Conservation (phyloP, 257 asterid genomes). For the Dorcoceras hygrometricum region DNA sequence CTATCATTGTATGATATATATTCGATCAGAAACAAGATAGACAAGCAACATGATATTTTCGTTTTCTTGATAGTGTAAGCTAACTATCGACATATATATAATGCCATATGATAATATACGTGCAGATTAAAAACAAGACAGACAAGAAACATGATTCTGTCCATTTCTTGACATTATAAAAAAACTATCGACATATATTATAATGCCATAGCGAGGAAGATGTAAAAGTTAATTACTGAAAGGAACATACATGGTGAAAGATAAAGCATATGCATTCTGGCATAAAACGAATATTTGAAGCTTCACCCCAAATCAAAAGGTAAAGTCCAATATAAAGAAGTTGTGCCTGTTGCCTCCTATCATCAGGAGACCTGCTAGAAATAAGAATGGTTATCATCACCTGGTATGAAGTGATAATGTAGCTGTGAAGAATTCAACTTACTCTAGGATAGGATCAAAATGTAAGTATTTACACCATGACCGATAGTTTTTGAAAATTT, state of each 20-base stretch:
- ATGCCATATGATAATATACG: not conserved
- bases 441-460: constrained; percentile 58
- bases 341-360: constrained; percentile 71
- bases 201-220: constrained; percentile 18
- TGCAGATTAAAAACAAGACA: not conserved
- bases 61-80: too few relatives aligned
- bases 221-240: constrained; percentile 13
- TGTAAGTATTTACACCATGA: constrained; percentile 93
- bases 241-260: constrained; percentile 74
- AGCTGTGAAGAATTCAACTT: constrained; percentile 37
- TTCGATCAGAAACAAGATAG: too few relatives aligned
- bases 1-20: not conserved
- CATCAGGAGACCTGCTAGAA: constrained; percentile 55
- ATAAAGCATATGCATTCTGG: constrained; percentile 98
- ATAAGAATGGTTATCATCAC: constrained; percentile 12
- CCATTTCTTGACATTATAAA: not conserved
- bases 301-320: constrained; percentile 99
- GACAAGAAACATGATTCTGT: not conserved
- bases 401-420: constrained; percentile 19
- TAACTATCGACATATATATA: too few relatives aligned
- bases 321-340: constrained; percentile 93
- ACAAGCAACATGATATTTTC: too few relatives aligned
- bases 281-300: constrained; percentile 96
- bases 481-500: constrained; percentile 72
- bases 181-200: not conserved